Base-by-base conservation (phyloP, 768 basidiomycete species). In the Suillus paluster region DNA sequence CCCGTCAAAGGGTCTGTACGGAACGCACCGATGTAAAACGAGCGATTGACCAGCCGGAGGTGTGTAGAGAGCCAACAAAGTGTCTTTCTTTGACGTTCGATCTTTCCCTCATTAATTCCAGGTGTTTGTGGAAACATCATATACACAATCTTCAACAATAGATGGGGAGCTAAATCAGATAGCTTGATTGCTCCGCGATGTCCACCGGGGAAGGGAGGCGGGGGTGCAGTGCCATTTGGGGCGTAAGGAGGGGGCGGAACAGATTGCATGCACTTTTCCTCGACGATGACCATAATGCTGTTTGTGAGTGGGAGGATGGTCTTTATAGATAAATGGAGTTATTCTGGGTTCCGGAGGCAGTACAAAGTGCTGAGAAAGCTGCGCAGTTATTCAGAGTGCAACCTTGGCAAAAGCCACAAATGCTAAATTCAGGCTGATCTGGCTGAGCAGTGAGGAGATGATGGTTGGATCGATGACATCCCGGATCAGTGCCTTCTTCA, bases 101-200 rank as follows among this genome's bases (percentile, higher is more conserved):
- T 64, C 49, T 74, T 77, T 33, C 74, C 71, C 44, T 74, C 68
- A 19, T 79, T 77, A 54, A 80, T 70, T 66, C 81, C 77, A n/a
- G 74, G 62, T 2, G 73, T 70, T 57, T 78, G 79, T 1, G 88
- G 86, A 68, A 93, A 91, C 2, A 84, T 83, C 65, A 79, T 74
- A 70, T 90, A 84, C 5, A 94, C 83, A 56, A 92, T 83, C 55
- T 88, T 83, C 53, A 94, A 83, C 5, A 93, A 79, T 25, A 94
- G 71, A 64, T 92, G 85, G 0, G 87, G 67, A 0, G 91, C 87
- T 0, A 91, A 68, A 0, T 76, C 75, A 8, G 71, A 68, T 0
- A 84, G 61, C 4, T 59, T 63, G 17, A 66, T 60, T 21, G 39
- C 49, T 7, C 46, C 64, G 23, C 57, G 27, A 5, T 53, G 56